Percentiles rank a stretch among this genome's conserved stretches.
Conservation (phyloP, 2,329 filamentous ascomycete genomes). For the Trichoderma sp. region DNA sequence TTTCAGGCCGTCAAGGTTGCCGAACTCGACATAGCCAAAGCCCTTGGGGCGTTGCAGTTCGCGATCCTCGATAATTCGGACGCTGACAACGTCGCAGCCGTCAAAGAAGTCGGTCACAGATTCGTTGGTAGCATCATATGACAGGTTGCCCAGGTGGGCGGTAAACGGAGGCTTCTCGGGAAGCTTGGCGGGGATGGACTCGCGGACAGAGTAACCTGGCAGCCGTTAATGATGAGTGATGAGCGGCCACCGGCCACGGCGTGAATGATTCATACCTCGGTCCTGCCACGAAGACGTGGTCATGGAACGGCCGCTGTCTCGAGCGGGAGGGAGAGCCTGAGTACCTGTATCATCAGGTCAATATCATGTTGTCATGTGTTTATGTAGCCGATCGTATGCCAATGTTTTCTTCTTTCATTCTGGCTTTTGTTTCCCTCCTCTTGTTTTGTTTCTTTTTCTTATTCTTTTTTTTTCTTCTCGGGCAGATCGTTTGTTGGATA, state of each 20-base stretch:
- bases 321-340: constrained; percentile 51
- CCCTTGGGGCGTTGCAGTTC: constrained; percentile 92
- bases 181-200: constrained; percentile 69
- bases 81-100: constrained; percentile 80
- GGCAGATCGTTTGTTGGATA: background rate
- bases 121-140: constrained; percentile 84
- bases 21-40: constrained; percentile 97
- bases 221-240: constrained; percentile 24
- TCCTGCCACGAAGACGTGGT: constrained; percentile 43
- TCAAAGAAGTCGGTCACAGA: constrained; percentile 84
- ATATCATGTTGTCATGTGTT: background rate
- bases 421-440: background rate
- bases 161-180: constrained; percentile 93
- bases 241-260: background rate
- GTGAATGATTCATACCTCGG: constrained; percentile 37
- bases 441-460: background rate
- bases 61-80: constrained; percentile 96
- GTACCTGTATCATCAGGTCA: constrained; percentile 45
- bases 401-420: background rate
- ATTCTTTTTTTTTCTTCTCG: background rate
- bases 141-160: constrained; percentile 92
- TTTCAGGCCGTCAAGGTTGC: constrained; percentile 82
- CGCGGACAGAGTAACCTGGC: constrained; percentile 61
- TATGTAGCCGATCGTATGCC: background rate
- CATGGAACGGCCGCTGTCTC: constrained; percentile 44